Conservation (phyloP, 495 filamentous ascomycete genomes). For the Aspergillus conjunctus region DNA sequence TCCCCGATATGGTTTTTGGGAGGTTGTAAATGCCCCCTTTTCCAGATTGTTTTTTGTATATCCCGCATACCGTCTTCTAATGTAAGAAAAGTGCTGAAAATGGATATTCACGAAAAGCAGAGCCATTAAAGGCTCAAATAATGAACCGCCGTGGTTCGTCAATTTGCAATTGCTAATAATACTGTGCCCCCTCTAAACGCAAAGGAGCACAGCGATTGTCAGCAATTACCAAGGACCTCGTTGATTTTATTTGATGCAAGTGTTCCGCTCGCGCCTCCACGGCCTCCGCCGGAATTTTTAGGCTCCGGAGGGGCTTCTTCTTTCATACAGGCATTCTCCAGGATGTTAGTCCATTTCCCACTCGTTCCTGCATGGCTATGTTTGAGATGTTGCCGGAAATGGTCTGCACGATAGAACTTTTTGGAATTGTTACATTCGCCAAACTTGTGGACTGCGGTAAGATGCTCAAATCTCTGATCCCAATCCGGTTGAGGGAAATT, state of each 20-base stretch:
- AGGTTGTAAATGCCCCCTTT: neutral
- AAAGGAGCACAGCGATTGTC: constrained; percentile 21
- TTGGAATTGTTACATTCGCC: constrained; percentile 98
- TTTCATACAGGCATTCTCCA: constrained; percentile 96
- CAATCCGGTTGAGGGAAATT: constrained; percentile 73
- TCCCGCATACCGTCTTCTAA: neutral
- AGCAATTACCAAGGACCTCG: constrained; percentile 38
- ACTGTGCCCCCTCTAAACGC: neutral
- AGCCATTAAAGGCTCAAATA: neutral
- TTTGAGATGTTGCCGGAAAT: constrained; percentile 97
- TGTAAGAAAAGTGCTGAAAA: neutral
- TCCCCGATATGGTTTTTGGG: constrained; percentile 1
- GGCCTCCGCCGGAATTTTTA: constrained; percentile 24
- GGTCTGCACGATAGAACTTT: constrained; percentile 97
- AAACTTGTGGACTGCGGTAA: constrained; percentile 91
- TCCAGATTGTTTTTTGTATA: constrained; percentile 7
- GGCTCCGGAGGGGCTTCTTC: constrained; percentile 67
- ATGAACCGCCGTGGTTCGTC: neutral
- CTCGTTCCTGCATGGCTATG: constrained; percentile 96
- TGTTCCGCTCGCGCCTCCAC: constrained; percentile 21
- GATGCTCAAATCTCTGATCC: constrained; percentile 80
- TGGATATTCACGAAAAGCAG: neutral
- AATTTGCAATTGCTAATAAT: neutral
- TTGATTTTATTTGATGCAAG: constrained; percentile 42
- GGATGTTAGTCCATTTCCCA: constrained; percentile 98